Evolutionary conservation across 2,329 filamentous ascomycete species (phyloP).

Genomic region (Calonectria leucothoes): DNA sequence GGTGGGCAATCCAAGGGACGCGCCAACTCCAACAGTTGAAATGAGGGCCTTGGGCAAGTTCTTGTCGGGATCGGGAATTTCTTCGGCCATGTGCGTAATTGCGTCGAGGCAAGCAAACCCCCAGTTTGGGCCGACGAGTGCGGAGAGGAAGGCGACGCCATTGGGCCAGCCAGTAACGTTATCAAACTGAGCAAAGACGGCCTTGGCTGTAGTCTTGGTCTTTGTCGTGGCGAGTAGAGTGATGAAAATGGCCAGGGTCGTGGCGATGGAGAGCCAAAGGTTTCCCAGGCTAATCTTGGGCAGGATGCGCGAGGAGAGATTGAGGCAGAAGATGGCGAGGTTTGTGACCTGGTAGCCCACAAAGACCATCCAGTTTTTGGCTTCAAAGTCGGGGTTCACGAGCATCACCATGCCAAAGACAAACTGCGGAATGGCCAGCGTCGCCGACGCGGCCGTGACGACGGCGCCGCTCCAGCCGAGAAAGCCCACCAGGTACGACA

Average conservation of each 20-base stretch:
- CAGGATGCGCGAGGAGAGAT: neutral
- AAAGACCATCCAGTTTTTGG: conserved; percentile 7
- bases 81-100: conserved; percentile 17
- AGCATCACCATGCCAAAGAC: neutral
- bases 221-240: neutral
- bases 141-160: conserved; percentile 13
- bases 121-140: conserved; percentile 17
- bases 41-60: conserved; percentile 2
- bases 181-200: neutral
- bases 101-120: conserved; percentile 20
- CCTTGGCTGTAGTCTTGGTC: neutral
- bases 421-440: neutral
- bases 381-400: neutral
- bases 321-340: neutral
- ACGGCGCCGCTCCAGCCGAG: neutral
- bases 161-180: conserved; percentile 15
- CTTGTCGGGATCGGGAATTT: conserved; percentile 3
- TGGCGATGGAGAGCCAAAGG: neutral
- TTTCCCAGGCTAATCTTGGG: neutral
- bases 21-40: neutral
- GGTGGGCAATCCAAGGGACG: neutral
- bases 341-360: conserved; percentile 8
- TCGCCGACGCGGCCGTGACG: neutral
- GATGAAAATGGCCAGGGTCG: neutral
- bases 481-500: conserved; percentile 1